Base-by-base conservation (phyloP, 306 rosid genomes). In the Lotus japonicus region DNA sequence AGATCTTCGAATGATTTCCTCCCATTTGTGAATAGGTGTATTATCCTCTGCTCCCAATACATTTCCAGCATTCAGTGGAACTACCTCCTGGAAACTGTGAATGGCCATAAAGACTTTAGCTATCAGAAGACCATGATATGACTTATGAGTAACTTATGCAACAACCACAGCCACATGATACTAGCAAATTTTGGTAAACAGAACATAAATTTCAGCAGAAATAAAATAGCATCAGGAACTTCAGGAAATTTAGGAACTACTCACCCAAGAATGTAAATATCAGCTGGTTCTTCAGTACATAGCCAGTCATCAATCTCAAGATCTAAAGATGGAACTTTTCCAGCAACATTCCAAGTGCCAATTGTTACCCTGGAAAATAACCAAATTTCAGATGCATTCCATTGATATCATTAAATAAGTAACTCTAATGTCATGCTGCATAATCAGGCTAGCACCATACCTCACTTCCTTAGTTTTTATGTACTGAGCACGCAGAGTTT, bases 321-420 rank as follows among this genome's bases (percentile, higher is more conserved):
- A 63, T 87, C 89, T 19, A 82, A 86, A 64, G 48, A 0, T n/a
- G 99, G 99, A 82, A 36, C 43, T 82, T 71, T 86, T 84, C 97
- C 99, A 65, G 88, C 97, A 35, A 90, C 99, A 83, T 94, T 94
- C 99, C 99, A 94, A 39, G 86, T 86, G 44, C 95, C 92, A 76
- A 90, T 73, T 44, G 89, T 84, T 57, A 94, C 89, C 86, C 96
- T 92, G 84, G 68, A 83, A 7, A 55, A 66, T 23, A 77, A 75
- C 46, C 78, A 81, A 65, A 44, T 59, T 58, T 58, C 53, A 65
- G 58, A 79, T 45, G 44, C 59, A 58, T 62, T 50, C 48, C 63
- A 70, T 78, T 60, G 46, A 76, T 77, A 55, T 23, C 18, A 42
- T 50, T 75, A 35, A 18, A 68, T 46, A 58, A 18, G 39, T 64